Evolutionary conservation across 2,329 filamentous ascomycete genomes (phyloP).

Genomic region (Botrytis squamosa): DNA sequence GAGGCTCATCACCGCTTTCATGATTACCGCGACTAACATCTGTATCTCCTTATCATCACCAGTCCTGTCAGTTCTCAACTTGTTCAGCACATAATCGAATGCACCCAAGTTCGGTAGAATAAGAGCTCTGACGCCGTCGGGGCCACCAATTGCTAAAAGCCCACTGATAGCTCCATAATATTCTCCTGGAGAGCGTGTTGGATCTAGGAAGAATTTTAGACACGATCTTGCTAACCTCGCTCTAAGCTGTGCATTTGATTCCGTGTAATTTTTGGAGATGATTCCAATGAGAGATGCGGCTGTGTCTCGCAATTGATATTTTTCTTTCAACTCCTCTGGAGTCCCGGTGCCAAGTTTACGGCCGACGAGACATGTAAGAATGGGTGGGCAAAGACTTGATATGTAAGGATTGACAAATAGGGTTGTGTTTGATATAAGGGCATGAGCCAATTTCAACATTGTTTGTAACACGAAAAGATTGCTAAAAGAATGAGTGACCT

Average conservation of each 20-base stretch:
- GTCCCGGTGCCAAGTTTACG: conserved; percentile 61
- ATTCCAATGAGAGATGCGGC: conserved; percentile 78
- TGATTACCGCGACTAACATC: conserved; percentile 56
- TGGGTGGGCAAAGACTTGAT: conserved; percentile 72
- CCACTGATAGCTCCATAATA: conserved; percentile 88
- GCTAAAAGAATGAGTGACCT: conserved; percentile 90
- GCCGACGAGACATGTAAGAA: conserved; percentile 86
- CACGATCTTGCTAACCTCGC: conserved; percentile 90
- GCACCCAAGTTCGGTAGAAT: conserved; percentile 65
- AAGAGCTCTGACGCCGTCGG: conserved; percentile 61
- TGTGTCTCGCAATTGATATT: conserved; percentile 81
- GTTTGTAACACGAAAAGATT: conserved; percentile 85
- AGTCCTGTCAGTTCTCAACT: conserved; percentile 52
- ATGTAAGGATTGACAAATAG: conserved; percentile 69
- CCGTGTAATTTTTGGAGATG: conserved; percentile 78
- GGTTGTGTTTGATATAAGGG: conserved; percentile 78
- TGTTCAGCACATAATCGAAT: conserved; percentile 60
- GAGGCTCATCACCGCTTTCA: conserved; percentile 55
- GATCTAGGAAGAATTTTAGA: conserved; percentile 87
- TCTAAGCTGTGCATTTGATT: conserved; percentile 77
- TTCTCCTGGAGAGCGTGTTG: conserved; percentile 74
- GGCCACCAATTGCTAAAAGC: conserved; percentile 72
- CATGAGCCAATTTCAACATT: conserved; percentile 87
- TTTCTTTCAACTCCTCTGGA: conserved; percentile 53
- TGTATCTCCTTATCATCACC: conserved; percentile 57